phyloP scores from a whole-genome alignment of 2,329 filamentous ascomycete genomes.

The Malbranchea zuffiana region DNA sequence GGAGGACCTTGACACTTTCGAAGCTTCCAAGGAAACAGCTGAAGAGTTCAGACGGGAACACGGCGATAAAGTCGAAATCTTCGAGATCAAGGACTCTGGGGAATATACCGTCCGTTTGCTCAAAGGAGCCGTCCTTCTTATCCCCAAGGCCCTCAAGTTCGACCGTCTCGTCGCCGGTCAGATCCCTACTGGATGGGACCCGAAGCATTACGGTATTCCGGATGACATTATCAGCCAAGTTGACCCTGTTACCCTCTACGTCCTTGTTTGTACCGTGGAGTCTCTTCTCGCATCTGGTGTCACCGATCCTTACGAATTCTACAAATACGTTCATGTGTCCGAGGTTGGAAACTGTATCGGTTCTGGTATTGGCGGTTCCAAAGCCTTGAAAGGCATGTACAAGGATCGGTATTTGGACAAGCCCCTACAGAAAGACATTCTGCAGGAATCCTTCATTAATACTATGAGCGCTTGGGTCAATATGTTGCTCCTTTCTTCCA shows the following conservation, averaged over 20 bases:
- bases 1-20: slow-evolving; percentile 93
- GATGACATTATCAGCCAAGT: slow-evolving; percentile 98
- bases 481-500: slow-evolving; percentile 95
- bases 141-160: slow-evolving; percentile 93
- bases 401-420: slow-evolving; percentile 94
- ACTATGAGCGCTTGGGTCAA: slow-evolving; percentile 99
- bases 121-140: slow-evolving; percentile 89
- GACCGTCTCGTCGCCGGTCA: slow-evolving; percentile 96
- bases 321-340: slow-evolving; percentile 97
- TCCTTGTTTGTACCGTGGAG: slow-evolving; percentile 88
- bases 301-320: slow-evolving; percentile 98
- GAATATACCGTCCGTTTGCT: slow-evolving; percentile 90
- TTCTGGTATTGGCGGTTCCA: slow-evolving; percentile 93
- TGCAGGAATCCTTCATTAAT: slow-evolving; percentile 99
- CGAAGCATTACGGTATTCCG: slow-evolving; percentile 88
- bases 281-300: slow-evolving; percentile 86
- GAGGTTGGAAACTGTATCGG: slow-evolving; percentile 97
- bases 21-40: slow-evolving; percentile 92
- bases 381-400: slow-evolving; percentile 92
- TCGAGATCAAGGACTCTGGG: slow-evolving; percentile 84
- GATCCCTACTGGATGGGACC: slow-evolving; percentile 93
- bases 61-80: slow-evolving; percentile 93
- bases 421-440: slow-evolving; percentile 95
- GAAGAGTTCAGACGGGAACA: slow-evolving; percentile 96
- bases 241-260: slow-evolving; percentile 89